Percentiles rank a stretch among this genome's conserved stretches.
Conservation (phyloP, 495 filamentous ascomycete genomes). For the Aspergillus olivimuriae region DNA sequence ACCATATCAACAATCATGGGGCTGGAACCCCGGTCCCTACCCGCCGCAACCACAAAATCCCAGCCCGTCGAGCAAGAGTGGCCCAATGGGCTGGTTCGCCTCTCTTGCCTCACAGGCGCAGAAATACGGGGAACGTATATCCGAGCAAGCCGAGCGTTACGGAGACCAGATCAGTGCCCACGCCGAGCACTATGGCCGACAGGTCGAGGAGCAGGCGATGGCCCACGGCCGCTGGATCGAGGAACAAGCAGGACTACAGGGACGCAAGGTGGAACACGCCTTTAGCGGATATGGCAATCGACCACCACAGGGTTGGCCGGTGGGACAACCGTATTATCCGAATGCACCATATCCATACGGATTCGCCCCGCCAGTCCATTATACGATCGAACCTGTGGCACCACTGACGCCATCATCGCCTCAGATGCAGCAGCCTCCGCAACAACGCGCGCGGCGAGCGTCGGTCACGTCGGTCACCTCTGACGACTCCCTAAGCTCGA, state of each 20-base stretch:
- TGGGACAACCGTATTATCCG: constrained; percentile 10
- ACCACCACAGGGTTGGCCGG: constrained; percentile 2
- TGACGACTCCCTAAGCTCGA: constrained; percentile 35
- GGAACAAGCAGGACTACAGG: constrained; percentile 29
- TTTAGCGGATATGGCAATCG: constrained; percentile 9
- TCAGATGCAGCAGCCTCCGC: constrained; percentile 3
- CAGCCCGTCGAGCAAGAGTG: constrained; percentile 19
- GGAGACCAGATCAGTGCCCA: constrained; percentile 36
- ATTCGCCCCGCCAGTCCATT: too few relatives aligned
- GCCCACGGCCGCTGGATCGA: constrained; percentile 38
- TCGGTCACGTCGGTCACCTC: constrained; percentile 33
- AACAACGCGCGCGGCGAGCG: constrained; percentile 22
- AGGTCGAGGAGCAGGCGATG: constrained; percentile 38
- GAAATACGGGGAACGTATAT: constrained; percentile 39
- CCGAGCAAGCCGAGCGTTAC: constrained; percentile 36
- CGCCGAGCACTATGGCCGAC: constrained; percentile 34
- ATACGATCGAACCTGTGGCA: not conserved
- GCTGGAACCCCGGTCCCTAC: constrained; percentile 27
- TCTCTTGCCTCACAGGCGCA: constrained; percentile 34
- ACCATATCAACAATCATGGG: constrained; percentile 21
- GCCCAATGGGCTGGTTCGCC: constrained; percentile 31
- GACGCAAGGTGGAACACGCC: constrained; percentile 19
- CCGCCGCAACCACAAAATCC: constrained; percentile 18
- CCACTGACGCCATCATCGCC: constrained; percentile 1
- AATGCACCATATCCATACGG: constrained; percentile 5